Evolutionary conservation across 176 grass and related monocot genomes (phyloP).

Genomic region (Aegilops speltoides): DNA sequence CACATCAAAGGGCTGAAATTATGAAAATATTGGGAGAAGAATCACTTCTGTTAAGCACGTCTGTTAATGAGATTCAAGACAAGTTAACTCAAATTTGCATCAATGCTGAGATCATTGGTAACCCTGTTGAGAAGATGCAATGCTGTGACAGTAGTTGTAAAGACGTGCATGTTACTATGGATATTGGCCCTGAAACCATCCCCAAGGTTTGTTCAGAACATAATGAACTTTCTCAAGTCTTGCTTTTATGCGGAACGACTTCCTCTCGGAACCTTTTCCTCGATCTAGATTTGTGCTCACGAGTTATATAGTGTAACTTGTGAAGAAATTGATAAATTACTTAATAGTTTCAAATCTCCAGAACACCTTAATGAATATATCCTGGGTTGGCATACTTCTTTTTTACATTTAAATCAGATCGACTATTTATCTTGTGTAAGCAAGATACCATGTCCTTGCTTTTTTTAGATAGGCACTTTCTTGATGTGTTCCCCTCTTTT

Average conservation of each 20-base stretch:
- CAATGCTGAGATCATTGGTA: constrained; percentile 31
- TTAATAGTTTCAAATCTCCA: not conserved
- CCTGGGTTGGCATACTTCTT: not conserved
- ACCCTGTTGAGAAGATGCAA: constrained; percentile 34
- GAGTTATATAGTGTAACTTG: not conserved
- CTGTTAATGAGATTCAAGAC: constrained; percentile 58
- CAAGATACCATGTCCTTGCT: not conserved
- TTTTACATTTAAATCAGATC: not conserved
- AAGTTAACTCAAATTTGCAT: constrained; percentile 49
- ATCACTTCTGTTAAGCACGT: constrained; percentile 48
- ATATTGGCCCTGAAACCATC: constrained; percentile 32
- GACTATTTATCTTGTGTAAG: not conserved
- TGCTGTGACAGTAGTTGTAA: constrained; percentile 62
- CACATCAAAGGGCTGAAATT: constrained; percentile 60
- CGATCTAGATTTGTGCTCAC: constrained; percentile 6
- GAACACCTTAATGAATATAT: not conserved
- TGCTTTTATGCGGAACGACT: constrained; percentile 19
- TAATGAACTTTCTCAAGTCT: constrained; percentile 9
- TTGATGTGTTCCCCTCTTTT: not conserved
- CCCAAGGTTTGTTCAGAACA: constrained; percentile 48
- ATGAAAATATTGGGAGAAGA: constrained; percentile 76
- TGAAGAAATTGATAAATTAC: constrained; percentile 10
- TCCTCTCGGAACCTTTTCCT: not conserved
- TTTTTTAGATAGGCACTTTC: not conserved
- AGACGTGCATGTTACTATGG: constrained; percentile 76